These are phyloP conservation scores for Orbilia quercus DNA, from an alignment of 2,329 filamentous ascomycete species.

Conservation along the genomic window DNA sequence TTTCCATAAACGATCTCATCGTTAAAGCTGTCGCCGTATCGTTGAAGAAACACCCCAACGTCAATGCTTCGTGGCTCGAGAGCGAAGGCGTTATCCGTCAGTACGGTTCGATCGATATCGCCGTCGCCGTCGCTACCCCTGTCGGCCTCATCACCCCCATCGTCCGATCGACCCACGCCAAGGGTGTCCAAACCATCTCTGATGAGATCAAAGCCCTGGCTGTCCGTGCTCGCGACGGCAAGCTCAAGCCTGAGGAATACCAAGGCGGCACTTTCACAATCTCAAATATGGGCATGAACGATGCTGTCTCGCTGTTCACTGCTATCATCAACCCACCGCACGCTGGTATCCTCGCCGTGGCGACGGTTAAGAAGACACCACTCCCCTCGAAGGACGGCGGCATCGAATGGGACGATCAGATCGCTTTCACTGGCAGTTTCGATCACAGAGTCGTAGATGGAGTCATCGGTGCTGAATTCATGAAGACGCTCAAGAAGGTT, in stretches of 20 bases:
- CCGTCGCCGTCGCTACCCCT: conserved; percentile 93
- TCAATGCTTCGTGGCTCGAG: conserved; percentile 92
- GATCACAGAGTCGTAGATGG: conserved; percentile 97
- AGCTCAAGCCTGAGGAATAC: conserved; percentile 99
- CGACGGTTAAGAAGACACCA: conserved; percentile 94
- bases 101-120: conserved; percentile 92
- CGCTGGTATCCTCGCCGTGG: conserved; percentile 92
- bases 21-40: conserved; percentile 94
- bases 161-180: conserved; percentile 85
- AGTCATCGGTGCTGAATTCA: conserved; percentile 94
- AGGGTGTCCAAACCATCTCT: conserved; percentile 89
- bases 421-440: conserved; percentile 92
- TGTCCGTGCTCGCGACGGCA: conserved; percentile 94
- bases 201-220: conserved; percentile 92
- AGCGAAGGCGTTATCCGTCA: conserved; percentile 89
- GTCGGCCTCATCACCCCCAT: conserved; percentile 97
- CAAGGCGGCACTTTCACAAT: conserved; percentile 99
- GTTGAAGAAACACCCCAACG: conserved; percentile 90
- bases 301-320: conserved; percentile 94
- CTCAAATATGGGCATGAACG: conserved; percentile 99
- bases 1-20: conserved; percentile 99
- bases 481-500: conserved; percentile 95
- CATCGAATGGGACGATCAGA: conserved; percentile 94
- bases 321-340: conserved; percentile 99
- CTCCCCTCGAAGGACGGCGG: conserved; percentile 87